Base-by-base conservation (phyloP, 2,329 filamentous ascomycete species). In the Claviceps spartinae region DNA sequence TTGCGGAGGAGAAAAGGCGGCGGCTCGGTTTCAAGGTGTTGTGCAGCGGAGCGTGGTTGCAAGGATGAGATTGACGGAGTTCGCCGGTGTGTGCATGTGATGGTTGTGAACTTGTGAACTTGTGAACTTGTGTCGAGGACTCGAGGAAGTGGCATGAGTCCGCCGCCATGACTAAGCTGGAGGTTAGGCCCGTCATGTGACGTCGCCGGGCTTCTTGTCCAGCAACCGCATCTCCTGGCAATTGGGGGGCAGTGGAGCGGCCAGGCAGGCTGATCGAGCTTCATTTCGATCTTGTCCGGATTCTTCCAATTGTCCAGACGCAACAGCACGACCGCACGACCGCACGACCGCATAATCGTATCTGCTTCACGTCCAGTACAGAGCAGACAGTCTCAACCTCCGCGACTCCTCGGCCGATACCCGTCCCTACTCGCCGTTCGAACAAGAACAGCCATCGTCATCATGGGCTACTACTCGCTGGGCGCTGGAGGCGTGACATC, bases 401-500 rank as follows among this genome's bases (percentile, higher is more conserved):
- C 38, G 16, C 30, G 30, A 30, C 18, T 16, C 7, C 41, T 5
- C 49, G 34, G 42, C 34, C 20, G 34, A 26, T 22, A 30, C 11
- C 22, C 37, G 1, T 34, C 14, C 14, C 40, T 22, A n/a, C 14
- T 50, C 24, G 26, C 40, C 42, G 6, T 6, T 47, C 20, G 34
- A 43, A 5, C 38, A 24, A n/a, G 18, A 2, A 41, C n/a, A 8
- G 14, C 24, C 18, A 36, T 30, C 61, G 62, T 54, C 64, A 69
- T 62, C 56, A 91, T 91, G 86, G 82, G 82, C 78, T 76, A 85
- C 65, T 72, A 85, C 66, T 72, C 65, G 56, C 90, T 91, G 73
- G 81, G 83, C 63, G 69, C 80, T 62, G 82, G 84, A 69, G 79
- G 81, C 69, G 76, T 81, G 65, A 77, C 78, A 61, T 77, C 82